phyloP scores from a whole-genome alignment of 1,284 basidiomycete species.

The Rhodotorula glutinis region DNA sequence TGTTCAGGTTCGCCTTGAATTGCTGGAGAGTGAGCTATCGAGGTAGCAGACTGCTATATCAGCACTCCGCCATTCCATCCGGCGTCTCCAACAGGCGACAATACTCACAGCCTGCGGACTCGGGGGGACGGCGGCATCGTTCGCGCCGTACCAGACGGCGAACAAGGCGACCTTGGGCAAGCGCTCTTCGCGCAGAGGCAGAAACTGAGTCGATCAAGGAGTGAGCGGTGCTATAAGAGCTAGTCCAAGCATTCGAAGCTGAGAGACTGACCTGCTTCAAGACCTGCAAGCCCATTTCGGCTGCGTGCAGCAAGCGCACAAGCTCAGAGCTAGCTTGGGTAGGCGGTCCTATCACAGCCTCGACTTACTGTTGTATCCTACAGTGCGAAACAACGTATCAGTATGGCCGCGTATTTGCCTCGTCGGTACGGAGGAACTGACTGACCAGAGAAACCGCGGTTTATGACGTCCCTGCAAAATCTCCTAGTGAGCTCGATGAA shows the following conservation, averaged over 20 bases:
- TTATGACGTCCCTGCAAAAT: constrained; percentile 33
- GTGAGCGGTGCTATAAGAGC: too few species aligned
- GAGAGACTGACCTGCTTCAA: constrained; percentile 62
- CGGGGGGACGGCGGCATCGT: constrained; percentile 56
- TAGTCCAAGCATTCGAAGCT: background rate
- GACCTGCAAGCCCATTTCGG: constrained; percentile 62
- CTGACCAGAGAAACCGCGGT: constrained; percentile 37
- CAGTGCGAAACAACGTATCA: background rate
- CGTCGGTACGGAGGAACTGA: too few species aligned
- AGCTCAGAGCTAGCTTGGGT: background rate
- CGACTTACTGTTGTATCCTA: constrained; percentile 34
- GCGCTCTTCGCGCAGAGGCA: constrained; percentile 55
- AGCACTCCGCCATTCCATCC: background rate
- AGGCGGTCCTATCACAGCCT: fast-evolving
- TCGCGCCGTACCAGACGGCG: constrained; percentile 74
- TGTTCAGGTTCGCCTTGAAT: constrained; percentile 64
- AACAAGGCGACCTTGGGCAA: constrained; percentile 65
- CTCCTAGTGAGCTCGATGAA: too few species aligned
- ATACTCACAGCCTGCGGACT: constrained; percentile 45
- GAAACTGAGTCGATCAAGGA: constrained; percentile 51
- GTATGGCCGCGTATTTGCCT: too few species aligned
- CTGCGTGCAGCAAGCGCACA: background rate
- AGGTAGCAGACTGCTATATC: background rate
- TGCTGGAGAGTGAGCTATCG: constrained; percentile 59
- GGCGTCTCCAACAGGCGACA: background rate